Conservation (phyloP, 129 eudicot species). For the Deinandra increscens region DNA sequence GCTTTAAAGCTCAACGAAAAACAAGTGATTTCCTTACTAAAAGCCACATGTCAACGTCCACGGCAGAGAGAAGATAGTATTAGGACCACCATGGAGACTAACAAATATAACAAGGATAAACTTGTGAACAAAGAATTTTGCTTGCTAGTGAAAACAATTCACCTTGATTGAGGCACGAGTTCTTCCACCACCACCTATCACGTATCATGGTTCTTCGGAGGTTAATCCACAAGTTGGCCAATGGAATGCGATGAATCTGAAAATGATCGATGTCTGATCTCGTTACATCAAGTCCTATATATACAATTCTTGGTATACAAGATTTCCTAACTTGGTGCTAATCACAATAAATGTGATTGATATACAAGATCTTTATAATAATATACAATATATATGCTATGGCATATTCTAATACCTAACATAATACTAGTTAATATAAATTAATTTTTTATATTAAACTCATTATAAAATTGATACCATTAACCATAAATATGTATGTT, state of each 20-base stretch:
- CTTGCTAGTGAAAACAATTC: conserved; percentile 33
- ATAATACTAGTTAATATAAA: too few relatives aligned
- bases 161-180: conserved; percentile 61
- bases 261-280: too few relatives aligned
- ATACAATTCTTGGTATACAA: too few relatives aligned
- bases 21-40: conserved; percentile 53
- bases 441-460: too few relatives aligned
- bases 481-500: too few relatives aligned
- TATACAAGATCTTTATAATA: too few relatives aligned
- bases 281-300: too few relatives aligned
- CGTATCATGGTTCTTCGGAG: conserved; percentile 41
- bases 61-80: conserved; percentile 34
- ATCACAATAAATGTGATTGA: too few relatives aligned
- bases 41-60: conserved; percentile 70
- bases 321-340: too few relatives aligned
- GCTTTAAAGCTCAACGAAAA: conserved; percentile 50
- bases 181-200: conserved; percentile 62
- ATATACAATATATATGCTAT: too few relatives aligned
- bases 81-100: conserved; percentile 29
- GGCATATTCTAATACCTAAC: too few relatives aligned
- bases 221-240: conserved; percentile 62
- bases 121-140: conserved; percentile 58
- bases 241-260: conserved; percentile 85
- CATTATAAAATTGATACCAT: too few relatives aligned
- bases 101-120: conserved; percentile 36